Base-by-base conservation (phyloP, 768 basidiomycete species). In the Dacryopinax primogenitus region DNA sequence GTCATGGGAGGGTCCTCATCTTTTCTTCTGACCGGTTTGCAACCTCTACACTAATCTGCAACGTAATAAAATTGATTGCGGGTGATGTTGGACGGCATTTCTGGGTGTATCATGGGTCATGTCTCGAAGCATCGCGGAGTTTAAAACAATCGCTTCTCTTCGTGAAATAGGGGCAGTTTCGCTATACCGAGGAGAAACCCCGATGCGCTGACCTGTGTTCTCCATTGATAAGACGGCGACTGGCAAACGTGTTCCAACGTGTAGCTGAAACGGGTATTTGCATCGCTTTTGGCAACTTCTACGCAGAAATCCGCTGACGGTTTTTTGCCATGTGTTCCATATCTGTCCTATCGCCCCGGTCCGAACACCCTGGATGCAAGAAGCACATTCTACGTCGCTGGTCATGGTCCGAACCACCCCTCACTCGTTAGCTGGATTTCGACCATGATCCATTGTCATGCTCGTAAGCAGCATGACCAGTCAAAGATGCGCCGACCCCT, bases 51-150 rank as follows among this genome's bases (percentile, higher is more conserved):
- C n/a, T 6, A 18, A 18, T 44, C 18, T 6, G 41, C 3, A 15
- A 6, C 41, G 41, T 44, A 44, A 44, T 23, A 44, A 23, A 7
- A 7, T 6, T 44, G 51, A 58, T 58, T 30, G 51, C 51, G 51
- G 7, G 13, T 30, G 18, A 58, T 30, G 26, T 18, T 30, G 9
- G 32, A 30, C 51, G 30, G 32, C 51, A 30, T 3, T 28, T 58
- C 9, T 32, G 51, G 51, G 26, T 26, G 26, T 58, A 58, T 58
- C 51, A 58, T 58, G 51, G 13, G 51, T 58, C 18, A 21, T 30
- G 13, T 47, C 51, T 30, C 51, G 51, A 58, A 58, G 15, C 51
- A 58, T 58, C 26, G 51, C 51, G 51, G 51, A 58, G 51, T 58
- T 58, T 58, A 26, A 58, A 58, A 15, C 2, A 6, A 9, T 58